phyloP scores from a whole-genome alignment of 805 yeast genomes.

The Ogataea sp. region DNA sequence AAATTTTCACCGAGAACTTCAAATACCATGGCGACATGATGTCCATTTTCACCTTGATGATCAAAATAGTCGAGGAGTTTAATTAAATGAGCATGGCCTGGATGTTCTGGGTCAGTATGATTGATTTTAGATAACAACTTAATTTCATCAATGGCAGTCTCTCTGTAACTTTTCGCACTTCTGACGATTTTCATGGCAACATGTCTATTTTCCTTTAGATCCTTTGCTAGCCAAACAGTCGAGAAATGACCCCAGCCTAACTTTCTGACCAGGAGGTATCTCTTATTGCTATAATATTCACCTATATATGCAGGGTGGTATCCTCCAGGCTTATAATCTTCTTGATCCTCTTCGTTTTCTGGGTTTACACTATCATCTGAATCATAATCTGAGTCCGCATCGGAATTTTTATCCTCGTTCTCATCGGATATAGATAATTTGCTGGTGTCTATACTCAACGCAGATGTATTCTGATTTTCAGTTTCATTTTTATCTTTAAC shows the following conservation, averaged over 20 bases:
- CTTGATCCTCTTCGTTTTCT: slow-evolving; percentile 72
- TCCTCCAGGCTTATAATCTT: slow-evolving; percentile 88
- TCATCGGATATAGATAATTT: slow-evolving; percentile 8
- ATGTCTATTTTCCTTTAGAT: slow-evolving; percentile 50
- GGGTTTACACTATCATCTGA: slow-evolving; percentile 26
- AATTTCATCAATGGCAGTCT: slow-evolving; percentile 91
- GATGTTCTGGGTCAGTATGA: slow-evolving; percentile 57
- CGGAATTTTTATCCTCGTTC: slow-evolving; percentile 18
- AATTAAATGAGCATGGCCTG: slow-evolving; percentile 78
- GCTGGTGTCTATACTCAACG: background rate
- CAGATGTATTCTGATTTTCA: background rate
- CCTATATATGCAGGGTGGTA: slow-evolving; percentile 93
- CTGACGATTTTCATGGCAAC: slow-evolving; percentile 95
- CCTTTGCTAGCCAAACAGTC: slow-evolving; percentile 85
- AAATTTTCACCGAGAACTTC: slow-evolving; percentile 95
- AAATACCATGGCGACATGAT: slow-evolving; percentile 93
- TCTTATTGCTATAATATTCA: slow-evolving; percentile 62
- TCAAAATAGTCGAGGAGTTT: slow-evolving; percentile 75
- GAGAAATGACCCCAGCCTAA: slow-evolving; percentile 99
- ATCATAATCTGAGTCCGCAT: slow-evolving; percentile 24
- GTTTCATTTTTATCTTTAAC: background rate
- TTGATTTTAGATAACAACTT: slow-evolving; percentile 62
- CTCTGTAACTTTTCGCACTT: slow-evolving; percentile 63
- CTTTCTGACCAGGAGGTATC: slow-evolving; percentile 77
- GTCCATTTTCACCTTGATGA: slow-evolving; percentile 86